Conservation (phyloP, 2,329 filamentous ascomycete genomes). For the Zarea fungicola region DNA sequence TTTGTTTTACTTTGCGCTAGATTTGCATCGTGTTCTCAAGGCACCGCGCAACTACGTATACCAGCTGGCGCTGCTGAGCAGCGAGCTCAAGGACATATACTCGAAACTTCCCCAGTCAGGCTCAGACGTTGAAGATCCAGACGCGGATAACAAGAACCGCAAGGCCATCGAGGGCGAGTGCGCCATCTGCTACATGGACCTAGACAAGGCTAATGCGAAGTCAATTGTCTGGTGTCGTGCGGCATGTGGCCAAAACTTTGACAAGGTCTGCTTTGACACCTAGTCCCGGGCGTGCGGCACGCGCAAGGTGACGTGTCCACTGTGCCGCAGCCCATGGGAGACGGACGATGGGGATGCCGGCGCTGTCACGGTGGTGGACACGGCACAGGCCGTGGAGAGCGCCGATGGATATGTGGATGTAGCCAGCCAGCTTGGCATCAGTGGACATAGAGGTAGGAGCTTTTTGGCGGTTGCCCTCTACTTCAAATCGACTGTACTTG, state of each 20-base stretch:
- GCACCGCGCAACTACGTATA: slow-evolving; percentile 53
- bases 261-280: slow-evolving; percentile 48
- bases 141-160: slow-evolving; percentile 36
- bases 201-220: slow-evolving; percentile 32
- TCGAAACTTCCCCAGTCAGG: slow-evolving; percentile 43
- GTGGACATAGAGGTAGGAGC: slow-evolving; percentile 44
- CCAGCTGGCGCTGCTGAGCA: slow-evolving; percentile 54
- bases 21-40: slow-evolving; percentile 56
- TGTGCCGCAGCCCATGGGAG: slow-evolving; percentile 55
- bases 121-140: slow-evolving; percentile 22
- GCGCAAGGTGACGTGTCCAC: slow-evolving; percentile 51
- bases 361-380: slow-evolving; percentile 38
- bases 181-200: slow-evolving; percentile 51
- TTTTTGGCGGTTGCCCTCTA: too few relatives aligned
- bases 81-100: slow-evolving; percentile 57
- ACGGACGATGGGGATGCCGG: slow-evolving; percentile 32
- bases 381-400: slow-evolving; percentile 30
- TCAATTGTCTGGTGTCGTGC: slow-evolving; percentile 46
- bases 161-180: slow-evolving; percentile 50
- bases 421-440: slow-evolving; percentile 55
- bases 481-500: too few relatives aligned
- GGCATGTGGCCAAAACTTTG: slow-evolving; percentile 51
- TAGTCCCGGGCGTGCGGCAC: slow-evolving; percentile 40
- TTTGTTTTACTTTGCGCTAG: slow-evolving; percentile 27
- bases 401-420: slow-evolving; percentile 59